Base-by-base conservation (phyloP, 257 asterid species). In the Petrea volubilis region DNA sequence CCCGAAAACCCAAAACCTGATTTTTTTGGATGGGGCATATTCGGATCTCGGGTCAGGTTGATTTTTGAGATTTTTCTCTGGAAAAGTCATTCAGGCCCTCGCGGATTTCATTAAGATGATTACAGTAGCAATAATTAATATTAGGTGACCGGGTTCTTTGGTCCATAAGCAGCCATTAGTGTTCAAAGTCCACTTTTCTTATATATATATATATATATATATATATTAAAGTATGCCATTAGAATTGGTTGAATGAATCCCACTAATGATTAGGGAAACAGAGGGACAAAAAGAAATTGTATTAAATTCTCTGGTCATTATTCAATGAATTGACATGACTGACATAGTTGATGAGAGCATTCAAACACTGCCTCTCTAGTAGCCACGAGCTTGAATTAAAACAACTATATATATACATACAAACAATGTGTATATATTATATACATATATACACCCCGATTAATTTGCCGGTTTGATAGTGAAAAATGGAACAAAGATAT, bases 191-290 rank as follows among this genome's bases (percentile, higher is more conserved):
- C 38, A 33, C 2, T 27, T 18, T 38, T 23, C 21, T 40, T 21
- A 2, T 4, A 38, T 24, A 11, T 40, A 63, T 21, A 14, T 40
- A 40, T 41, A n/a, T 40, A 40, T 17, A 65, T 1, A 9, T 3
- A 18, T 50, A 21, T 20, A 67, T 10, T 36, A 68, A 52, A 40
- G 61, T 28, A 47, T 55, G 73, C 15, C 12, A 29, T 24, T 59
- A 28, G 25, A 73, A 18, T 51, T 50, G 62, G 71, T 75, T 62
- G 74, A 67, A 74, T 68, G 76, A 77, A 81, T 74, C 79, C 40
- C 51, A 52, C 52, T 64, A 76, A 77, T 79, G 83, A 77, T 79
- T 71, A 64, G 83, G 85, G 79, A 68, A 79, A 71, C 80, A 60
- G n/a, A 58, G 77, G 61, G 74, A 76, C 82, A 76, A 29, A 18